Percentiles rank a stretch among this genome's conserved stretches.
Conservation (phyloP, 352 stramenopile species). For the Phytophthora pisi region DNA sequence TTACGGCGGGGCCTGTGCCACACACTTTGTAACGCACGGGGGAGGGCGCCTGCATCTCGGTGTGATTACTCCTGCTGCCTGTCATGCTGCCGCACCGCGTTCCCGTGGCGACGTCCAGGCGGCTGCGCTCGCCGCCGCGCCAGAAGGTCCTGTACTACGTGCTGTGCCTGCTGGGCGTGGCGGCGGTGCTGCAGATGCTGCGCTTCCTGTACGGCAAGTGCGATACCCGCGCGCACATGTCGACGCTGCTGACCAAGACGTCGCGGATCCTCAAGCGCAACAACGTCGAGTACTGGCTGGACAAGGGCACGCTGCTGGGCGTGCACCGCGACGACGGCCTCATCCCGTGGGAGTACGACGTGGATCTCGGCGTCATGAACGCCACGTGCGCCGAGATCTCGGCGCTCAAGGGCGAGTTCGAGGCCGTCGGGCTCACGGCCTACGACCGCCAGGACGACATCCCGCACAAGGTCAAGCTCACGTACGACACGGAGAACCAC, state of each 20-base stretch:
- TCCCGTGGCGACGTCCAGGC: constrained; percentile 17
- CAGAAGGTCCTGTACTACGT: constrained; percentile 38
- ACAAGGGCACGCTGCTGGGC: constrained; percentile 79
- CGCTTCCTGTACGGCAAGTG: constrained; percentile 77
- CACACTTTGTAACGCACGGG: constrained; percentile 17
- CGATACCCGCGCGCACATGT: constrained; percentile 76
- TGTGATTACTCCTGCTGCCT: constrained; percentile 12
- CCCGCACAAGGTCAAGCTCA: constrained; percentile 83
- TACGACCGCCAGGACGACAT: constrained; percentile 79
- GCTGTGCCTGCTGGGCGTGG: constrained; percentile 36
- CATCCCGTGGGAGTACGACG: constrained; percentile 85
- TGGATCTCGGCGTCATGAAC: constrained; percentile 84
- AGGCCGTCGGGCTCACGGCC: constrained; percentile 57
- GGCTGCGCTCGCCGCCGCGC: constrained; percentile 17
- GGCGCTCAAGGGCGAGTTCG: constrained; percentile 69
- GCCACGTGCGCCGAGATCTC: constrained; percentile 71
- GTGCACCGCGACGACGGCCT: constrained; percentile 71
- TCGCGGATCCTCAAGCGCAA: constrained; percentile 64
- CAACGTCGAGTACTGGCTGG: constrained; percentile 82
- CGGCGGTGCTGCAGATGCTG: constrained; percentile 44
- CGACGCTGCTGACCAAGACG: constrained; percentile 69
- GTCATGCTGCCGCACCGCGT: constrained; percentile 41
- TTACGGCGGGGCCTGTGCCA: constrained; percentile 18
- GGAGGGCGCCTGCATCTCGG: background rate
- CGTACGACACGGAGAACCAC: constrained; percentile 85